phyloP scores from a whole-genome alignment of 352 stramenopile species.

The Aphanomyces stellatus region DNA sequence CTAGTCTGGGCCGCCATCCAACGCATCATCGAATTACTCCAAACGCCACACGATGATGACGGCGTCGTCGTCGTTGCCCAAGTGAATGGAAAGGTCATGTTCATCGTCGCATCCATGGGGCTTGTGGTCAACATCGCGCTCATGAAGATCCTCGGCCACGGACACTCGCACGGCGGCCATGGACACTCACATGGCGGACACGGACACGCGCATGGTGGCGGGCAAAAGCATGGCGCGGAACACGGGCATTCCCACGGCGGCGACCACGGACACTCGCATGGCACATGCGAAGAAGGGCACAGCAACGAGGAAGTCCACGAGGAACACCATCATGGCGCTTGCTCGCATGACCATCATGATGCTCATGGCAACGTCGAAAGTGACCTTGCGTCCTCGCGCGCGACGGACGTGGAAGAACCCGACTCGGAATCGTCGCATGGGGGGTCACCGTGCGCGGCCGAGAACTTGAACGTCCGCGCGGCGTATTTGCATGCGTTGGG shows the following conservation, averaged over 20 bases:
- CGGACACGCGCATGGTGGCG: slow-evolving; percentile 34
- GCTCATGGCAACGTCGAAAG: neutral
- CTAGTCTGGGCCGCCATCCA: slow-evolving; percentile 88
- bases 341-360: slow-evolving; percentile 25
- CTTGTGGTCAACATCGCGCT: slow-evolving; percentile 93
- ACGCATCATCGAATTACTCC: slow-evolving; percentile 53
- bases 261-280: slow-evolving; percentile 23
- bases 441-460: slow-evolving; percentile 25
- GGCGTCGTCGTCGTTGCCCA: slow-evolving; percentile 27
- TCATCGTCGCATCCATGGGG: slow-evolving; percentile 87
- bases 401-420: neutral
- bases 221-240: slow-evolving; percentile 35
- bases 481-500: slow-evolving; percentile 97
- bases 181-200: slow-evolving; percentile 35
- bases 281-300: slow-evolving; percentile 25
- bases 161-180: slow-evolving; percentile 42
- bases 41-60: slow-evolving; percentile 24
- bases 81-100: slow-evolving; percentile 95
- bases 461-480: slow-evolving; percentile 96
- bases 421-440: slow-evolving; percentile 24
- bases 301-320: slow-evolving; percentile 24
- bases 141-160: slow-evolving; percentile 86
- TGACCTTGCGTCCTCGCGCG: neutral
- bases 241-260: slow-evolving; percentile 24
- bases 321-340: slow-evolving; percentile 21